These are phyloP conservation scores for Phalaenopsis equestris DNA, from an alignment of 106 monocot genomes.

Conservation along the genomic window DNA sequence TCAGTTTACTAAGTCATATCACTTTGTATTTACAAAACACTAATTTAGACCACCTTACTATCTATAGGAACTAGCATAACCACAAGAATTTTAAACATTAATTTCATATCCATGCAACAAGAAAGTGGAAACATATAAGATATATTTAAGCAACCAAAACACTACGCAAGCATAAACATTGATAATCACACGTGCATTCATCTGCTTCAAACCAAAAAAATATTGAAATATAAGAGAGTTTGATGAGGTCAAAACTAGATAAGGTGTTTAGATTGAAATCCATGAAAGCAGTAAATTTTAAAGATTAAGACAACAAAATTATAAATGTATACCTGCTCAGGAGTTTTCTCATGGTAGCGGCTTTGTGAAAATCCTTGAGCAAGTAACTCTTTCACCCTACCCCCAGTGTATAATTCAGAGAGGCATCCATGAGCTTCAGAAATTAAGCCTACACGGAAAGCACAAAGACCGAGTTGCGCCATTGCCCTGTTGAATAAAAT, in stretches of 20 bases:
- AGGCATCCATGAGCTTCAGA: constrained; percentile 84
- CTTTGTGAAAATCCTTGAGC: constrained; percentile 86
- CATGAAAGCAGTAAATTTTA: not conserved
- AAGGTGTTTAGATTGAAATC: not conserved
- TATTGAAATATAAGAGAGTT: not conserved
- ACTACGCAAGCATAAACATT: not conserved
- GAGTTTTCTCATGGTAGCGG: constrained; percentile 96
- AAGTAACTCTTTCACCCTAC: constrained; percentile 87
- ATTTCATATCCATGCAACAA: not conserved
- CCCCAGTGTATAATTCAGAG: constrained; percentile 76
- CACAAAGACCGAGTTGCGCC: constrained; percentile 96
- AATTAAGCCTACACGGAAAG: constrained; percentile 80
- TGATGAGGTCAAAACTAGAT: not conserved
- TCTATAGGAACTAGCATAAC: not conserved
- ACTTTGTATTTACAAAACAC: too few relatives aligned
- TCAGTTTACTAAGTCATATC: too few relatives aligned
- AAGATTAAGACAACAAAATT: not conserved
- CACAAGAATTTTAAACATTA: not conserved
- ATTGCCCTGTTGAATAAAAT: constrained; percentile 93
- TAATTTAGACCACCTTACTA: too few relatives aligned
- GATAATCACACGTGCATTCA: not conserved
- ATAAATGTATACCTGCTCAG: constrained; percentile 64
- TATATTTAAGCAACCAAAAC: not conserved
- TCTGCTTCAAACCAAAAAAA: not conserved
- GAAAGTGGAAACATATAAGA: not conserved